Base-by-base conservation (phyloP, 768 basidiomycete genomes). In the Pleurotus ostreatus region DNA sequence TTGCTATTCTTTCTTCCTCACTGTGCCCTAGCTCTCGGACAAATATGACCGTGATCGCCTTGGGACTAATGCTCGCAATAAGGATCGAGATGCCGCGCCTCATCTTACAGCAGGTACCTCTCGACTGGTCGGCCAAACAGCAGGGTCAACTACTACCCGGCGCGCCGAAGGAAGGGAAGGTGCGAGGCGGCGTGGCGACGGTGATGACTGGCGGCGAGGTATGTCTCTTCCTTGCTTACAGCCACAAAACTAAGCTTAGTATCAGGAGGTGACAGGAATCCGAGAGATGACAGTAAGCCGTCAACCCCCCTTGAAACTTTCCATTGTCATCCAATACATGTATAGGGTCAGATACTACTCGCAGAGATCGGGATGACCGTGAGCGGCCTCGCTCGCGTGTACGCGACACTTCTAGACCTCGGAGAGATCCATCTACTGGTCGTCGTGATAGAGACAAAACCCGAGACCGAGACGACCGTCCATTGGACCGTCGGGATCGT, bases 131-230 rank as follows among this genome's bases (percentile, higher is more conserved):
- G 60, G 74, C 16, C 74, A 73, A 63, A 46, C 66, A 52, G 51
- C 66, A 20, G 62, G 74, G 4, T 63, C 74, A 53, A 65, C 72
- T 26, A 62, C 79, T 41, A 71, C 80, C 49, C 80, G 88, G 55
- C 72, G 82, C 47, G 68, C 74, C 47, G 88, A 90, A 57, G 72
- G 74, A 23, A 76, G 85, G 63, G 89, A 91, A 25, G 59, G 73
- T 55, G 64, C 72, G 45, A 88, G 82, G 74, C 86, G 84, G 73
- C 87, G 39, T 44, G 88, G 85, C 38, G 91, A 92, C 67, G 76
- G 82, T 62, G 89, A 92, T 62, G 91, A 94, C 65, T 94, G 91
- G 91, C 80, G 91, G 66, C 80, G 88, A 82, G 88, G 91, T 90
- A 62, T 60, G 78, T 70, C 26, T 52, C 51, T 49, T 62, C 57